phyloP scores from a whole-genome alignment of 768 basidiomycete genomes.

The Tricholoma sp. region DNA sequence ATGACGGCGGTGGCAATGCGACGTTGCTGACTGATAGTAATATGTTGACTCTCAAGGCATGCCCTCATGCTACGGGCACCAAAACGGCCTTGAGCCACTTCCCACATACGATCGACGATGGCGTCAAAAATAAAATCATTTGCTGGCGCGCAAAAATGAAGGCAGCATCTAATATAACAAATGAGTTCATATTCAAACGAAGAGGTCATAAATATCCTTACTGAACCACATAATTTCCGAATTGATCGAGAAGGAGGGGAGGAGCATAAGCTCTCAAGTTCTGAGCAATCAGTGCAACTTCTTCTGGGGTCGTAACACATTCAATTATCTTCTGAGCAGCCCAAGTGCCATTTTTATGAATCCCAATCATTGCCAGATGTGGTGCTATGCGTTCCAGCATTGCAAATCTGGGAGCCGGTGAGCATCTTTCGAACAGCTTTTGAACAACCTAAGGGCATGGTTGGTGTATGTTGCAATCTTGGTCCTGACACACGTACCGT shows the following conservation, averaged over 20 bases:
- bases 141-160: constrained; percentile 83
- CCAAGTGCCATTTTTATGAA: constrained; percentile 99
- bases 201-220: constrained; percentile 34
- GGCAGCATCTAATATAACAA: constrained; percentile 59
- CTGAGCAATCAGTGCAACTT: constrained; percentile 77
- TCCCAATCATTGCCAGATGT: constrained; percentile 94
- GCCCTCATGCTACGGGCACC: constrained; percentile 98
- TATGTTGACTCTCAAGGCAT: constrained; percentile 87
- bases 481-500: constrained; percentile 50
- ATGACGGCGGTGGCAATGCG: constrained; percentile 93
- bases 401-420: constrained; percentile 66
- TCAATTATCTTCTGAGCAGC: constrained; percentile 99
- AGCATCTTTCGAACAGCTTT: constrained; percentile 92
- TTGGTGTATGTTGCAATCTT: background rate
- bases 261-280: constrained; percentile 90
- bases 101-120: constrained; percentile 98
- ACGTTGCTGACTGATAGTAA: constrained; percentile 86
- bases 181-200: background rate
- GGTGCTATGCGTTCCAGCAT: constrained; percentile 95
- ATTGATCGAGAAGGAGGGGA: constrained; percentile 89
- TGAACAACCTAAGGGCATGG: constrained; percentile 69
- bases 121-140: constrained; percentile 98
- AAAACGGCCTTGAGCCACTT: constrained; percentile 95
- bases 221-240: constrained; percentile 92
- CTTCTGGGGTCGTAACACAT: constrained; percentile 83